Evolutionary conservation across 257 asterid species (phyloP), one percentile per base, ranked within the genome.

Genomic region (Nemophila menziesii): DNA sequence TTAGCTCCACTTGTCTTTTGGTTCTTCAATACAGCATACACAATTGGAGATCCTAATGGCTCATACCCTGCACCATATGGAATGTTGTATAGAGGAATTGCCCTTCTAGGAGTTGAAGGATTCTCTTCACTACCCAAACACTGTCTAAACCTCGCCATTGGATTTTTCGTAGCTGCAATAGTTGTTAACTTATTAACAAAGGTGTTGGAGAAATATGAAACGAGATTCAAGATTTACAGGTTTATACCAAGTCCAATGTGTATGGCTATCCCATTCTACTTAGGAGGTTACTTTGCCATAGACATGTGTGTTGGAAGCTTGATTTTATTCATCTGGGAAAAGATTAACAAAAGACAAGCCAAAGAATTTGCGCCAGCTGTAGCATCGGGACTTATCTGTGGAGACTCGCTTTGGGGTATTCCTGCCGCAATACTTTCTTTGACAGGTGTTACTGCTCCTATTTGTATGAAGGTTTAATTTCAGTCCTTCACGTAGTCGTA

Each of bases 221-320:
- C 69, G 0, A 79, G 56, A 54, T 65, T 29, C 9, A 17, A 60
- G 64, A 33, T 75, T 0, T 55, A 73, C 44, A 55, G 87, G 52
- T 73, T 79, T 20, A 34, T 82, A 1, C 92, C 94, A 0, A 79
- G 70, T 48, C 80, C 94, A 0, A 82, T 82, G 94, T 82, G 87
- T 56, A 78, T 82, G 92, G 94, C 94, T 0, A 75, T 79, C 14
- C 94, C 94, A 0, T 79, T 82, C 69, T 79, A 79, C 40, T 53
- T 79, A 0, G 87, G 94, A 3, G 78, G 68, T 0, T 78, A 79
- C 46, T 82, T 82, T 33, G 61, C 94, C 26, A 76, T 79, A 6
- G 94, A 82, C 33, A 82, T 79, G 94, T 82, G 94, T 11, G 3
- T 82, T 0, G 92, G 94, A 33, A 78, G 87, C 68, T 46, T 73